Conservation (phyloP, 2,329 filamentous ascomycete species). For the Paecilomyces formosus region DNA sequence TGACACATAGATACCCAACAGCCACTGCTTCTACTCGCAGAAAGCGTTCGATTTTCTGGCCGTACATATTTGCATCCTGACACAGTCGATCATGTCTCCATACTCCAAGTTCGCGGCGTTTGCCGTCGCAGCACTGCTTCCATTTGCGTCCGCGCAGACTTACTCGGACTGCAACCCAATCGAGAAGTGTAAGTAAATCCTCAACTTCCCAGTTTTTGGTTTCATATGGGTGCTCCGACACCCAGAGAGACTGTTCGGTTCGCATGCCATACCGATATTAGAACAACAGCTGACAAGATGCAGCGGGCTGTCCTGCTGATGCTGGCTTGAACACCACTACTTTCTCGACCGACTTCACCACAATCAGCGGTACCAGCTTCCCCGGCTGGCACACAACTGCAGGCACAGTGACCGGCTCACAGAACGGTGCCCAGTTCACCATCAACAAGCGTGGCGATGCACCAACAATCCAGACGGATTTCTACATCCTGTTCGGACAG, state of each 20-base stretch:
- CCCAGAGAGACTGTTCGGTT: neutral
- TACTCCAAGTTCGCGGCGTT: constrained; percentile 20
- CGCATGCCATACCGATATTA: constrained; percentile 3
- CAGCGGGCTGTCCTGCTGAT: constrained; percentile 59
- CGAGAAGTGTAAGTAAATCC: constrained; percentile 11
- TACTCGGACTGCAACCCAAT: constrained; percentile 67
- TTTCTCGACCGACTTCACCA: constrained; percentile 32
- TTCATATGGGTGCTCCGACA: neutral
- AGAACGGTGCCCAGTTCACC: constrained; percentile 73
- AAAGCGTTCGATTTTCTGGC: neutral
- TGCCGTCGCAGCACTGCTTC: constrained; percentile 22
- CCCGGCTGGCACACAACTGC: constrained; percentile 59
- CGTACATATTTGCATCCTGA: neutral
- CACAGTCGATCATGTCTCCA: constrained; percentile 19
- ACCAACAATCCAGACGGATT: constrained; percentile 77
- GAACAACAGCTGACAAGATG: constrained; percentile 6
- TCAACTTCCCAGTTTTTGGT: neutral
- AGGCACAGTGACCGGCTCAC: constrained; percentile 56
- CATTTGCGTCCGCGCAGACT: constrained; percentile 56
- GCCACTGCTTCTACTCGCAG: neutral
- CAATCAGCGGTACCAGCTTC: constrained; percentile 46
- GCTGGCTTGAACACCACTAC: constrained; percentile 53
- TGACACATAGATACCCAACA: neutral
- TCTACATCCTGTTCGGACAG: constrained; percentile 97
- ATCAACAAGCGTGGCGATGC: constrained; percentile 71